Percentiles rank a stretch among this genome's conserved stretches.
These are phyloP conservation scores for Irpex sp. DNA, from an alignment of 1,284 basidiomycete genomes.

Conservation along the genomic window DNA sequence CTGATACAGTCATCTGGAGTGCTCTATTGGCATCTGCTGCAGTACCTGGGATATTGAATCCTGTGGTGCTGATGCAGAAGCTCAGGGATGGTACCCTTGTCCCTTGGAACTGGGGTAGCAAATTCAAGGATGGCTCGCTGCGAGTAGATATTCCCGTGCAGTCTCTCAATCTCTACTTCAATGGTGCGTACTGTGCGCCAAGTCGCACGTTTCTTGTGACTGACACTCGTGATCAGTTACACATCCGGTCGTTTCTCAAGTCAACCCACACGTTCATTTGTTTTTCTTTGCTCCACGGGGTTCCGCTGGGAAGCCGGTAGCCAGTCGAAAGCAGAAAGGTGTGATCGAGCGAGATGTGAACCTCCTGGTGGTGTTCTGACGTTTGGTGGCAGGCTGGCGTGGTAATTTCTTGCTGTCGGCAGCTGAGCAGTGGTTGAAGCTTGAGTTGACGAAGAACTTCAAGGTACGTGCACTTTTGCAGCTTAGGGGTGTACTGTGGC, in stretches of 20 bases:
- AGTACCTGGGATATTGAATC: slow-evolving; percentile 83
- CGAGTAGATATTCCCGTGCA: slow-evolving; percentile 94
- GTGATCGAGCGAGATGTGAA: slow-evolving; percentile 1
- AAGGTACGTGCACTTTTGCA: slow-evolving; percentile 43
- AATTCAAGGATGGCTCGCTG: slow-evolving; percentile 90
- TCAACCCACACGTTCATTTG: slow-evolving; percentile 97
- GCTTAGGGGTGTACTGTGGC: not conserved
- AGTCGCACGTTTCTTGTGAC: not conserved
- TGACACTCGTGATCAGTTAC: slow-evolving; percentile 59
- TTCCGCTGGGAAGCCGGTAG: slow-evolving; percentile 91
- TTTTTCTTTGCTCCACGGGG: slow-evolving; percentile 97
- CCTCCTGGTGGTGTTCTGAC: not conserved
- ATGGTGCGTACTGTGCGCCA: slow-evolving; percentile 43
- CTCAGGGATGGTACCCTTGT: slow-evolving; percentile 76
- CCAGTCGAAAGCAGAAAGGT: slow-evolving; percentile 91
- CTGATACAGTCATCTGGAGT: slow-evolving; percentile 81
- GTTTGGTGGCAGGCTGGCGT: slow-evolving; percentile 68
- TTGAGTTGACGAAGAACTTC: slow-evolving; percentile 94
- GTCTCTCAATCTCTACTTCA: slow-evolving; percentile 90
- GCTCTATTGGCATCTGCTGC: slow-evolving; percentile 80
- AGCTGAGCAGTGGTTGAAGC: slow-evolving; percentile 89
- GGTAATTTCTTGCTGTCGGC: slow-evolving; percentile 95
- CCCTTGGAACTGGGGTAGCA: slow-evolving; percentile 94
- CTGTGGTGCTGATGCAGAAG: slow-evolving; percentile 94
- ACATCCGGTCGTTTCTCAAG: slow-evolving; percentile 93